These are phyloP conservation scores for Penicillium samsonianum DNA, from an alignment of 495 filamentous ascomycete species.

Conservation along the genomic window DNA sequence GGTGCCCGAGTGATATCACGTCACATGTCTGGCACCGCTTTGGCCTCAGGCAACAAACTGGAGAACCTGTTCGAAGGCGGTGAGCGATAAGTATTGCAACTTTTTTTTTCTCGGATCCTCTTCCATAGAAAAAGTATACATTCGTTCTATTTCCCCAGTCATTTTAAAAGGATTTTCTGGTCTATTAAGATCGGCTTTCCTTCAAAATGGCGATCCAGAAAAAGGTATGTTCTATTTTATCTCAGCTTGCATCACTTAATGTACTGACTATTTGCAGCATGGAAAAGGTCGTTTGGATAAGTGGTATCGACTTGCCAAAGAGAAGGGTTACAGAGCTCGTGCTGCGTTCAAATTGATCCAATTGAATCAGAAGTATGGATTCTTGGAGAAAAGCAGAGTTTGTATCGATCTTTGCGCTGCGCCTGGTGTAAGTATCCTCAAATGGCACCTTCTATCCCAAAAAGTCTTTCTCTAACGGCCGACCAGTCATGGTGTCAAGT, in stretches of 20 bases:
- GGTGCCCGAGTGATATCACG: conserved; percentile 37
- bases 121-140: conserved; percentile 26
- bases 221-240: conserved; percentile 56
- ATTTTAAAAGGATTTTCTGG: conserved; percentile 24
- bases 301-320: conserved; percentile 95
- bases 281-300: conserved; percentile 99
- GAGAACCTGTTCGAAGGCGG: conserved; percentile 20
- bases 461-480: conserved; percentile 30
- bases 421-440: conserved; percentile 69
- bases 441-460: neutral
- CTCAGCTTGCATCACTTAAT: neutral
- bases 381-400: conserved; percentile 94
- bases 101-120: conserved; percentile 28
- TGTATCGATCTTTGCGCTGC: conserved; percentile 96
- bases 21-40: conserved; percentile 34
- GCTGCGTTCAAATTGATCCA: conserved; percentile 99
- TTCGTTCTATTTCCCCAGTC: conserved; percentile 14
- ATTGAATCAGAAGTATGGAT: conserved; percentile 98
- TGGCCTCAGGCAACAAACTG: conserved; percentile 30
- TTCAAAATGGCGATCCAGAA: conserved; percentile 91
- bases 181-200: conserved; percentile 28
- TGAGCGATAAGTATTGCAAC: conserved; percentile 32
- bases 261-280: conserved; percentile 54
- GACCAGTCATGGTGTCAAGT: conserved; percentile 95
- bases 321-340: conserved; percentile 95